Base-by-base conservation (phyloP, 305 asterid species). In the Fraxinus velutina region DNA sequence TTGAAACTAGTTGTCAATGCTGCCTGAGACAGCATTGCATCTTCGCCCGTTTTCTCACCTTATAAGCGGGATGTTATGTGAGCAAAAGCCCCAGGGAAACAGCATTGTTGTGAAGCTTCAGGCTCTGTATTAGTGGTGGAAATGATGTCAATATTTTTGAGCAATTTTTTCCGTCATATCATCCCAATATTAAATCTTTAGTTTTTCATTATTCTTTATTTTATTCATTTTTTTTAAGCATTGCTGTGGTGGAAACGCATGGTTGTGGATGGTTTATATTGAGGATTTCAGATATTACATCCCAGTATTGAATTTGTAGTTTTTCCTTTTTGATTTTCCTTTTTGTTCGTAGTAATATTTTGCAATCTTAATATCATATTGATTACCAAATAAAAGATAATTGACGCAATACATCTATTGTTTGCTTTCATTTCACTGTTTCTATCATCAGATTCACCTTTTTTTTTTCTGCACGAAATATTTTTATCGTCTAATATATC, bases 61-160 rank as follows among this genome's bases (percentile, higher is more conserved):
- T 75, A 39, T 74, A 60, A 42, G 78, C 76, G 34, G 60, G 73
- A 44, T 29, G 81, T 52, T 27, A 17, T 37, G 33, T 15, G 57
- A 79, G 76, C 72, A 33, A 52, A 22, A 42, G 29, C 78, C 77
- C 77, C 27, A 30, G 50, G 34, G 36, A 73, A 68, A 27, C 74
- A 29, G 39, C 74, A 47, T 73, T 79, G 74, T 81, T 83, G 88
- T 87, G 21, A 64, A 36, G 78, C 75, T 78, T 64, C 42, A 68
- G 84, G 34, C 76, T 83, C 73, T 83, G 86, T 80, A 80, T 81
- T 81, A 50, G 37, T 72, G 15, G 75, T 73, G 81, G 90, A 81
- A 83, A 79, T 82, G 78, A 76, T 80, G 32, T 80, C 3, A n/a
- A 34, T 62, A 42, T 78, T 72, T 76, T 72, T 39, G 17, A 75